Evolutionary conservation across 1,284 basidiomycete genomes (phyloP), one percentile per base, ranked within the genome.

Genomic region (Melampsora abietis-canadensis): DNA sequence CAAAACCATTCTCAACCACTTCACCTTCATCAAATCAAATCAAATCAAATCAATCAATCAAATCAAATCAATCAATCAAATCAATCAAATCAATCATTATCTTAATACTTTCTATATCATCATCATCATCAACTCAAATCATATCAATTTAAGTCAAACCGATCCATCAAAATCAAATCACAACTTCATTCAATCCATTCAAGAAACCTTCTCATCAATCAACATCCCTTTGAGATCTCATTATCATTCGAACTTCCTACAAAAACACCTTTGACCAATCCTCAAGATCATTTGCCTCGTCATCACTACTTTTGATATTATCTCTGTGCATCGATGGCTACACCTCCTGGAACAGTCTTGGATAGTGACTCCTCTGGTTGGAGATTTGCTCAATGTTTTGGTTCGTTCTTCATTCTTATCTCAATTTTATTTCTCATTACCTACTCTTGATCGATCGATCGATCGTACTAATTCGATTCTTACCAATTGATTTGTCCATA

Each of bases 361-460:
- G 70, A 73, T 66, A 81, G 81, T 30, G 78, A 79, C 68, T 78
- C 81, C 17, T 81, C 80, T 10, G 80, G 80, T 81, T 98, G 96
- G 96, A 90, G 94, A 80, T 99, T 99, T 84, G 96, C 96, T 70
- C 96, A 99, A 83, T 98, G 96, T 85, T 99, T 99, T 83, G 96
- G 96, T 80, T 95, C 96, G 87, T 94, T 15, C 37, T 30, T 54
- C 31, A 19, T 8, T 61, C 59, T 24, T 6, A 21, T 62, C 19
- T n/a, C 31, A 17, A 7, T 51, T 31, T 48, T 15, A 27, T 19
- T 27, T 69, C 6, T 62, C 10, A 15, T 15, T 24, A 37, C 40
- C 14, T 48, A 47, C 47, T 47, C 24, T 60, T 65, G 19, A 31
- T 44, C 15, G n/a, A 21, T 34, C n/a, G 19, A 31, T 44, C 15